A percentile compares a stretch with the other conserved stretches of the same genome.
These are phyloP conservation scores for Fusarium sp. DNA, from an alignment of 2,329 filamentous ascomycete species.

Conservation along the genomic window DNA sequence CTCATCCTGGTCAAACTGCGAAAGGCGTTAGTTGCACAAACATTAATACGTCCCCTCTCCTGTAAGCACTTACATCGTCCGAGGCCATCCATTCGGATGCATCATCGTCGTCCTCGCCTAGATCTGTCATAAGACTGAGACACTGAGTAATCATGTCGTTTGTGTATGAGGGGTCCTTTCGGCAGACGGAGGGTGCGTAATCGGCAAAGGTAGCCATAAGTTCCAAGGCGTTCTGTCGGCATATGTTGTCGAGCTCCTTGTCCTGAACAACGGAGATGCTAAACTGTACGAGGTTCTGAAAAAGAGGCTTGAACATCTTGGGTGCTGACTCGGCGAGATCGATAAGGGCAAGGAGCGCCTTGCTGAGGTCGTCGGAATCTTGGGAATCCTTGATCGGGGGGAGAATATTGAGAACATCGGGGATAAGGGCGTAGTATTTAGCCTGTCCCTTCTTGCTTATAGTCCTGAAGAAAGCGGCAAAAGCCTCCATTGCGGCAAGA, in stretches of 20 bases:
- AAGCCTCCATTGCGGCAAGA: slow-evolving; percentile 95
- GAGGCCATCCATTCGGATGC: slow-evolving; percentile 92
- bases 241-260: slow-evolving; percentile 91
- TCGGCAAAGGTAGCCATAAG: slow-evolving; percentile 99
- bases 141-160: slow-evolving; percentile 99
- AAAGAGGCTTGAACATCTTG: slow-evolving; percentile 97
- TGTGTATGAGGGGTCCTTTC: slow-evolving; percentile 91
- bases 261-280: slow-evolving; percentile 94
- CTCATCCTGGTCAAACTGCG: slow-evolving; percentile 89
- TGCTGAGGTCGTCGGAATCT: slow-evolving; percentile 91
- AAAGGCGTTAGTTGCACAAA: background rate
- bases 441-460: slow-evolving; percentile 88
- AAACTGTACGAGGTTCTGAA: slow-evolving; percentile 92
- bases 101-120: slow-evolving; percentile 94
- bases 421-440: slow-evolving; percentile 89
- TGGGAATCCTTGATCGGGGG: slow-evolving; percentile 92
- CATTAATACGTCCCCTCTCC: background rate
- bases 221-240: slow-evolving; percentile 94
- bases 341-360: slow-evolving; percentile 90
- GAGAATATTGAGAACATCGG: slow-evolving; percentile 93
- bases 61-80: slow-evolving; percentile 79
- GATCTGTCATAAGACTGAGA: slow-evolving; percentile 96
- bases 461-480: slow-evolving; percentile 94
- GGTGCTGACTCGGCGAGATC: slow-evolving; percentile 94
- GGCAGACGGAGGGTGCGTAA: slow-evolving; percentile 93